A percentile compares a stretch with the other conserved stretches of the same genome.
phyloP scores from a whole-genome alignment of 805 yeast genomes.

The Ogataea nakhonphanomensis region DNA sequence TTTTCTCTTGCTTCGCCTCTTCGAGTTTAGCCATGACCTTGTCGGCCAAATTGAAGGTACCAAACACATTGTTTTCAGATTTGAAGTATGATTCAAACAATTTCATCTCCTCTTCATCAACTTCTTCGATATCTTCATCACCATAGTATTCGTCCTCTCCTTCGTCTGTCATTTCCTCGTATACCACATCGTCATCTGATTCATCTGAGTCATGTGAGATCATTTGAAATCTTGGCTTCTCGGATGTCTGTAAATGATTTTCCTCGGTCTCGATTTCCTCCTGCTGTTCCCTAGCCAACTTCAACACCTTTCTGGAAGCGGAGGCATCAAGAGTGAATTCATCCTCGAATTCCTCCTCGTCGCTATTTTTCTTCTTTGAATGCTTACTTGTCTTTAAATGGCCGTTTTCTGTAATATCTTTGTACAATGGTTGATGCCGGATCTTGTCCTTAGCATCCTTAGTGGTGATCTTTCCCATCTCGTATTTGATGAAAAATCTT shows the following conservation, averaged over 20 bases:
- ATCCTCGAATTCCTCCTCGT: conserved; percentile 44
- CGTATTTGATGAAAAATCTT: conserved; percentile 1
- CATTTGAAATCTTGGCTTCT: conserved; percentile 28
- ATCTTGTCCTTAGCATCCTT: conserved; percentile 49
- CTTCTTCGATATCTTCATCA: conserved; percentile 54
- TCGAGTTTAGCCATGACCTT: conserved; percentile 87
- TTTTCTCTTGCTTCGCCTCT: conserved; percentile 47
- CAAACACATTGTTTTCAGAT: conserved; percentile 29
- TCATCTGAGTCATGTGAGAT: conserved; percentile 37
- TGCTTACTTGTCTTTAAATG: conserved; percentile 46
- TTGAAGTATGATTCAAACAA: conserved; percentile 76
- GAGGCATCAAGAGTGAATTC: conserved; percentile 76
- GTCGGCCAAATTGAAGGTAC: conserved; percentile 77
- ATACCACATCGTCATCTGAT: conserved; percentile 28
- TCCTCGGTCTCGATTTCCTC: conserved; percentile 81
- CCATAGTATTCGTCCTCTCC: conserved; percentile 38
- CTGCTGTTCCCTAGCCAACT: conserved; percentile 89
- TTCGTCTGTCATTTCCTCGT: conserved; percentile 34
- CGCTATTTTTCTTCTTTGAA: conserved; percentile 27
- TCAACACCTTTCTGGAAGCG: conserved; percentile 79
- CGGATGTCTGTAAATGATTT: conserved; percentile 26
- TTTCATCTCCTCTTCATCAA: conserved; percentile 79
- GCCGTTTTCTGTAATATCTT: conserved; percentile 77
- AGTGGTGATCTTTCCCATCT: conserved; percentile 66
- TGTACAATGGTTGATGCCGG: conserved; percentile 79